Conservation (phyloP, 1,139 yeast species). For the Saccharomyces hybrid region DNA sequence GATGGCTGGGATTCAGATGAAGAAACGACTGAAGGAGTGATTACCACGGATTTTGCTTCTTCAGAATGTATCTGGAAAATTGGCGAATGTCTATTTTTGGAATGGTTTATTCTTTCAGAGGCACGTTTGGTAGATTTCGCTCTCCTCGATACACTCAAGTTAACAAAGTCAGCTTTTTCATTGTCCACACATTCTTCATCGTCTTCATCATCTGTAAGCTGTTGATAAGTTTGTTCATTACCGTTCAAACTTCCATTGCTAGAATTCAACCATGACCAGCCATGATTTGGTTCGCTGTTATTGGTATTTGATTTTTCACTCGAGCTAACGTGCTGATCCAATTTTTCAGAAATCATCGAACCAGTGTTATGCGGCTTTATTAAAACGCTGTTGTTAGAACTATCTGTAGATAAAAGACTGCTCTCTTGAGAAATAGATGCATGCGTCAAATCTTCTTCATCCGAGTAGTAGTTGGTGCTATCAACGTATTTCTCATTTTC, state of each 20-base stretch:
- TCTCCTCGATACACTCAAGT: conserved; percentile 7
- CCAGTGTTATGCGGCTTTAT: conserved; percentile 1
- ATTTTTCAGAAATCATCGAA: conserved; percentile 3
- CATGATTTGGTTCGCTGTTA: conserved; percentile 2
- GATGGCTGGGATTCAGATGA: not conserved
- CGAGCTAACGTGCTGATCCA: not conserved
- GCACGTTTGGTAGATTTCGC: conserved; percentile 7
- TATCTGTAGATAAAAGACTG: conserved; percentile 4
- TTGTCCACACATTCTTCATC: not conserved
- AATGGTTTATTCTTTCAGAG: conserved; percentile 17
- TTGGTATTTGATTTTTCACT: not conserved
- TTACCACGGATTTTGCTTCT: not conserved
- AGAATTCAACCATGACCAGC: conserved; percentile 10
- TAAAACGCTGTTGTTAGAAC: conserved; percentile 3
- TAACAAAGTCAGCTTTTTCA: conserved; percentile 9
- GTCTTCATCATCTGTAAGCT: not conserved
- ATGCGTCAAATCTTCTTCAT: conserved; percentile 3
- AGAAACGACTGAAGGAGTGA: not conserved
- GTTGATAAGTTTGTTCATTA: not conserved
- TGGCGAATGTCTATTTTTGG: conserved; percentile 24
- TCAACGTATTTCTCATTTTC: conserved; percentile 9
- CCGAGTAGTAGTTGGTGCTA: not conserved
- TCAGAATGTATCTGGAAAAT: conserved; percentile 5
- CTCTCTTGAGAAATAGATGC: conserved; percentile 4
- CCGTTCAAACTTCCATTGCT: not conserved